phyloP scores from a whole-genome alignment of 2,329 filamentous ascomycete species.

The Ceratocystis eucalypticola region DNA sequence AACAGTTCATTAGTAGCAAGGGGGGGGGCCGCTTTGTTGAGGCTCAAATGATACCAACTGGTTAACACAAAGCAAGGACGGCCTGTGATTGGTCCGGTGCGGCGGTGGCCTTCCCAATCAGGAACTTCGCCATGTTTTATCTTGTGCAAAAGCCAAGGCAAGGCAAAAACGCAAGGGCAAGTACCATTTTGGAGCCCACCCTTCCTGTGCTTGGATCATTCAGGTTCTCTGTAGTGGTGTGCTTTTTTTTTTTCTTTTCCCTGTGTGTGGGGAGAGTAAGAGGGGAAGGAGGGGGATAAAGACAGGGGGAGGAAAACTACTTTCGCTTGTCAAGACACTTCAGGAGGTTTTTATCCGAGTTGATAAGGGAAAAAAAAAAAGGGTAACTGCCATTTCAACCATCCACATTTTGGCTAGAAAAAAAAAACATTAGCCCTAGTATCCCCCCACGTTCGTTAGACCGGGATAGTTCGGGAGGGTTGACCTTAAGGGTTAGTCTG shows the following conservation, averaged over 20 bases:
- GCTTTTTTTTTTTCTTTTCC: not conserved
- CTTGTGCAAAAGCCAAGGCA: not conserved
- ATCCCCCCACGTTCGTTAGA: not conserved
- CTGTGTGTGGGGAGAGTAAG: not conserved
- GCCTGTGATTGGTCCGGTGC: not conserved
- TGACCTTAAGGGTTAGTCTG: not conserved
- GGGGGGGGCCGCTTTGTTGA: not conserved
- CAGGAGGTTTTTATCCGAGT: not conserved
- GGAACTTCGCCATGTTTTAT: conserved; percentile 1
- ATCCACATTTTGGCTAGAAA: not conserved
- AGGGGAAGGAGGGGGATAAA: not conserved
- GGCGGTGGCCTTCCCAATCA: not conserved
- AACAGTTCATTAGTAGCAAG: not conserved
- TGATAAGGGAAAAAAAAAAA: not conserved
- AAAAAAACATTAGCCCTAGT: not conserved
- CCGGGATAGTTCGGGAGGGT: not conserved
- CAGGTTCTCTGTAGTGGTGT: not conserved
- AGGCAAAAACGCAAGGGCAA: not conserved
- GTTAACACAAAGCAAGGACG: not conserved
- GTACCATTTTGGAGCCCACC: not conserved
- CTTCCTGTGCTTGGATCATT: not conserved
- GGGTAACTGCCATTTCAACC: not conserved
- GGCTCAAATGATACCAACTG: not conserved
- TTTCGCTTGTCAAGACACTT: conserved; percentile 1
- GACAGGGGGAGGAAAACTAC: not conserved